Percentiles rank a stretch among this genome's conserved stretches.
Conservation (phyloP, 768 basidiomycete species). For the Pleurotus djamor region DNA sequence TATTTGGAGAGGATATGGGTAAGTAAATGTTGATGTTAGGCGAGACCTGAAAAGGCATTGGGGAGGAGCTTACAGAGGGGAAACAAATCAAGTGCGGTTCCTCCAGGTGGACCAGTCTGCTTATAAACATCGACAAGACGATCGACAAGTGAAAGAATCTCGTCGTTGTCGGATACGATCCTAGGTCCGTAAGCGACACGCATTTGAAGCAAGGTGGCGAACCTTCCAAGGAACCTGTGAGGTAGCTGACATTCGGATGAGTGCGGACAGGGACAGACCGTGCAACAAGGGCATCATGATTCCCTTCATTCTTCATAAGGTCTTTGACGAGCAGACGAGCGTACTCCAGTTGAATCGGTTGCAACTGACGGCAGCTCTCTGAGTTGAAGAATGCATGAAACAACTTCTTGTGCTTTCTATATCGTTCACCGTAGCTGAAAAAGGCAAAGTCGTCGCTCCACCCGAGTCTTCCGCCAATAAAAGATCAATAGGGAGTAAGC, state of each 20-base stretch:
- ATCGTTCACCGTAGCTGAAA: not conserved
- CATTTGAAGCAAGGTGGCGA: conserved; percentile 10
- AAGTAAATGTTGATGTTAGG: no score
- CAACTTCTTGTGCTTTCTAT: not conserved
- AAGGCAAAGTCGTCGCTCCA: not conserved
- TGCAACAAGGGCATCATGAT: not conserved
- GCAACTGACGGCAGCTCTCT: not conserved
- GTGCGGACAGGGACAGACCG: not conserved
- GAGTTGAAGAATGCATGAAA: not conserved
- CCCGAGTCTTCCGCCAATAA: not conserved
- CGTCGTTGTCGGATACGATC: conserved; percentile 12
- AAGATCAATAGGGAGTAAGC: no score
- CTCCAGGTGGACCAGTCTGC: conserved; percentile 10
- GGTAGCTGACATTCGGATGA: no score
- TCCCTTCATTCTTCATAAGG: not conserved
- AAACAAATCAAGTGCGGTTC: conserved; percentile 13
- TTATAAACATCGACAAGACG: not conserved
- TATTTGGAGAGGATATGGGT: not conserved
- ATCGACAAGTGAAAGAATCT: conserved; percentile 9
- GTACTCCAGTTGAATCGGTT: not conserved
- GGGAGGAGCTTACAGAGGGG: conserved; percentile 11
- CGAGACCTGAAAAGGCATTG: no score
- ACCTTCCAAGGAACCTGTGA: not conserved
- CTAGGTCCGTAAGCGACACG: conserved; percentile 15
- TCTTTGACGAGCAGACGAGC: not conserved